Conservation (phyloP, 148 eudicot species). For the Chenopodium berlandieri region DNA sequence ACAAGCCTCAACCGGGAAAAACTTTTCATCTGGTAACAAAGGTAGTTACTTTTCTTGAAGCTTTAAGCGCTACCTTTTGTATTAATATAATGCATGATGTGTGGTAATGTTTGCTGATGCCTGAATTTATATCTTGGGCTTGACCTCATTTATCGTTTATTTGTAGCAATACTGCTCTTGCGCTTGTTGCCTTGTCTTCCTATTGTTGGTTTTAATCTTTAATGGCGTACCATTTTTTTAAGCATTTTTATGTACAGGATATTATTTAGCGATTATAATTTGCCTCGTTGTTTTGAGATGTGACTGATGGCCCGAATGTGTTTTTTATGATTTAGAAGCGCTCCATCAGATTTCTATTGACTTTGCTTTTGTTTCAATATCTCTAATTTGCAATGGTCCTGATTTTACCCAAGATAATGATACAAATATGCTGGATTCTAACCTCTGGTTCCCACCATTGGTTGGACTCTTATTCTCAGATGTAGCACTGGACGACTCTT, state of each 20-base stretch:
- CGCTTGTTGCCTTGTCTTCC: too few species aligned
- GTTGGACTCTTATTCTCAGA: not conserved
- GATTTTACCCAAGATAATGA: not conserved
- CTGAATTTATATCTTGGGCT: not conserved
- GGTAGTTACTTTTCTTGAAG: conserved; percentile 26
- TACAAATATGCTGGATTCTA: not conserved
- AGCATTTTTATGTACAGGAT: not conserved
- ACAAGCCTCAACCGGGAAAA: conserved; percentile 17
- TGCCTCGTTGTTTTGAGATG: not conserved
- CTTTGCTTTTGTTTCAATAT: not conserved
- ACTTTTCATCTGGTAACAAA: conserved; percentile 24
- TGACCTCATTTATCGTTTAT: not conserved
- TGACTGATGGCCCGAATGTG: not conserved
- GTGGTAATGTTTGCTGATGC: not conserved
- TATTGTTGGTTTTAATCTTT: too few species aligned
- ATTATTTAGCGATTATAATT: not conserved
- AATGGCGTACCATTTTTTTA: too few species aligned
- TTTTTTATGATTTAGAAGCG: not conserved
- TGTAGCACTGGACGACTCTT: not conserved
- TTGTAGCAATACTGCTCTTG: too few species aligned
- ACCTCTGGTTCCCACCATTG: not conserved
- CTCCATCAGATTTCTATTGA: not conserved
- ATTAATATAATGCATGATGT: not conserved
- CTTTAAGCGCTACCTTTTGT: not conserved
- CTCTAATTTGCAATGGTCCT: not conserved